Percentiles rank a stretch among this genome's conserved stretches.
Conservation (phyloP, 345 rosid species). For the Punica granatum region DNA sequence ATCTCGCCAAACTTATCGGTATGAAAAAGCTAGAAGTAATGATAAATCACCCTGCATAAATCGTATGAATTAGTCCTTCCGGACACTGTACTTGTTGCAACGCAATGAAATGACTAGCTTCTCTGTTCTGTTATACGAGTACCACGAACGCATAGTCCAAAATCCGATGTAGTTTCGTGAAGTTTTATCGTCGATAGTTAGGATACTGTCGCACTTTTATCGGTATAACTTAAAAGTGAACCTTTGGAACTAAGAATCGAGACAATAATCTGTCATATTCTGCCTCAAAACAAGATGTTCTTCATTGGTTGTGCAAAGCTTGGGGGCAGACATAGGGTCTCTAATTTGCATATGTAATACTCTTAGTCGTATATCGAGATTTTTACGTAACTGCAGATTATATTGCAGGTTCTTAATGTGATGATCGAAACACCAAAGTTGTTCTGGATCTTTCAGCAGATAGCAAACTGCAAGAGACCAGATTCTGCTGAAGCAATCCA, state of each 20-base stretch:
- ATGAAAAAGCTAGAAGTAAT: not conserved
- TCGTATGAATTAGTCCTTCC: not conserved
- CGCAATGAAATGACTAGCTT: not conserved
- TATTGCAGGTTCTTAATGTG: not conserved
- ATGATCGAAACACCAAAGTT: too few relatives aligned
- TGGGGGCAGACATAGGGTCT: too few relatives aligned
- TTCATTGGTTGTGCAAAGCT: too few relatives aligned
- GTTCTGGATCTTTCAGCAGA: not conserved
- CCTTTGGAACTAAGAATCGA: too few relatives aligned
- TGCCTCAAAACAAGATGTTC: too few relatives aligned
- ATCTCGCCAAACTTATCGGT: slow-evolving; percentile 4
- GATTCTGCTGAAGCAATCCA: not conserved
- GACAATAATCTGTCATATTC: too few relatives aligned
- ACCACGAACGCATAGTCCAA: not conserved
- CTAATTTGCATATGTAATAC: too few relatives aligned
- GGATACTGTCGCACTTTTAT: too few relatives aligned
- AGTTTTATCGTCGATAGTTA: too few relatives aligned
- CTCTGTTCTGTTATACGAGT: not conserved
- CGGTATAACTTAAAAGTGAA: too few relatives aligned
- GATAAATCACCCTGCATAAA: not conserved
- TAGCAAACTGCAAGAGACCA: not conserved
- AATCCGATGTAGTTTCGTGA: not conserved
- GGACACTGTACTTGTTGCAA: not conserved
- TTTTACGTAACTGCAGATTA: not conserved
- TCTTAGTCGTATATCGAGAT: not conserved